These are phyloP conservation scores for Macadamia tetraphylla DNA, from an alignment of 164 flowering plant species.

Conservation along the genomic window DNA sequence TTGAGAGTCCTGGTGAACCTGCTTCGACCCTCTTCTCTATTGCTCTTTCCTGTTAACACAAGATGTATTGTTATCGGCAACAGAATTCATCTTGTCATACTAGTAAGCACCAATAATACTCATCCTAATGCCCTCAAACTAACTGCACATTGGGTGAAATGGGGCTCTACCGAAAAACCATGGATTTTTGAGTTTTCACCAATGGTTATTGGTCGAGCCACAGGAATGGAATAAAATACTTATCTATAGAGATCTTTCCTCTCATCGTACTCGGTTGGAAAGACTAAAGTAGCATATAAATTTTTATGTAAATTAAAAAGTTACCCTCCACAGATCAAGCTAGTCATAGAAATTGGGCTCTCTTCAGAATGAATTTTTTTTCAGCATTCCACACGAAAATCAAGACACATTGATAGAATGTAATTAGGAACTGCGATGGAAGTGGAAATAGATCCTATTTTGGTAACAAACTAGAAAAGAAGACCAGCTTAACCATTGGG, in stretches of 20 bases:
- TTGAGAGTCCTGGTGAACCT: conserved; percentile 21
- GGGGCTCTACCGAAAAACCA: too few relatives aligned
- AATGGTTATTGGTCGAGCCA: too few relatives aligned
- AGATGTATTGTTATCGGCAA: neutral
- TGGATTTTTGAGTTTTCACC: too few relatives aligned
- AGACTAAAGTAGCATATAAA: too few relatives aligned
- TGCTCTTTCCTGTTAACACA: conserved; percentile 30
- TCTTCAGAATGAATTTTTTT: neutral
- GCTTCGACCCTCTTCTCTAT: conserved; percentile 21
- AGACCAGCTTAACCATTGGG: neutral
- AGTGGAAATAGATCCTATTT: conserved; percentile 11
- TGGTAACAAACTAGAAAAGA: neutral
- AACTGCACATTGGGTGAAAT: too few relatives aligned
- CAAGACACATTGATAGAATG: neutral
- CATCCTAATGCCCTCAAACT: neutral
- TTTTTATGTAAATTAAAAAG: too few relatives aligned
- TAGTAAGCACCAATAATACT: neutral
- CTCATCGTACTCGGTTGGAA: too few relatives aligned
- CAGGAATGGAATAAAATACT: too few relatives aligned
- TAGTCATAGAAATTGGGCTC: neutral
- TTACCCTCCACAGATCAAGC: too few relatives aligned
- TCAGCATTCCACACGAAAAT: neutral
- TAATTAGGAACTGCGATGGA: neutral
- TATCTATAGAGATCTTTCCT: too few relatives aligned
- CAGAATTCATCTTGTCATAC: neutral